phyloP scores from a whole-genome alignment of 2,329 filamentous ascomycete genomes.

The Chrysoporthe puriensis region DNA sequence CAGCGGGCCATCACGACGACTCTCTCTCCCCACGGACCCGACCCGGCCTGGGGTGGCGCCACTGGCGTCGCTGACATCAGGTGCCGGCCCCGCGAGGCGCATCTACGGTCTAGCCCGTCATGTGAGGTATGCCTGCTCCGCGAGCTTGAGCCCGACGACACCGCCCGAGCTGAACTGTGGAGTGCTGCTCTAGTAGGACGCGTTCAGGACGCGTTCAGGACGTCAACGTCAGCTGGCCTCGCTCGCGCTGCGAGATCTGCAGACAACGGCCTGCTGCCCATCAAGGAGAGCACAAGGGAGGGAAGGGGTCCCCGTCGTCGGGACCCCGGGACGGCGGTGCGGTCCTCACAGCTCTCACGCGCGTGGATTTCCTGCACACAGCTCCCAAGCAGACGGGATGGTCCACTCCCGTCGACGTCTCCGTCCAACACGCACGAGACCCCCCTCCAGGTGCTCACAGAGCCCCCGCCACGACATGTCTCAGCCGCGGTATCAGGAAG shows the following conservation, averaged over 20 bases:
- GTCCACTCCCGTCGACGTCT: not conserved
- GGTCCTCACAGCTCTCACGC: not conserved
- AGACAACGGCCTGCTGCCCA: too few relatives aligned
- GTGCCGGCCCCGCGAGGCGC: not conserved
- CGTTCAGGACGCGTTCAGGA: not conserved
- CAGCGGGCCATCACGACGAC: not conserved
- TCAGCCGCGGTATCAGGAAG: constrained; percentile 10
- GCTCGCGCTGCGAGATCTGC: not conserved
- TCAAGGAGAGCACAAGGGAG: too few relatives aligned
- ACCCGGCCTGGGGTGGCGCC: not conserved
- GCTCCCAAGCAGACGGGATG: too few relatives aligned
- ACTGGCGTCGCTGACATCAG: constrained; percentile 3
- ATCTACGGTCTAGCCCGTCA: not conserved
- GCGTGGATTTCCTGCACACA: not conserved
- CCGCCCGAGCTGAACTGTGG: too few relatives aligned
- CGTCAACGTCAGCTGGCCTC: not conserved
- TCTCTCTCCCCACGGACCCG: not conserved
- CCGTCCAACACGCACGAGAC: not conserved
- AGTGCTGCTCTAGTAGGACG: not conserved
- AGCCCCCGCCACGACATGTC: not conserved
- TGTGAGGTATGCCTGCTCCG: too few relatives aligned
- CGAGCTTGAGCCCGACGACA: too few relatives aligned
- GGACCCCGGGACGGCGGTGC: too few relatives aligned
- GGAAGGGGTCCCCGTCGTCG: too few relatives aligned
- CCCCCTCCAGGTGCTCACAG: not conserved